These are phyloP conservation scores for Peltaster fructicola DNA, from an alignment of 2,329 filamentous ascomycete species.

Conservation along the genomic window DNA sequence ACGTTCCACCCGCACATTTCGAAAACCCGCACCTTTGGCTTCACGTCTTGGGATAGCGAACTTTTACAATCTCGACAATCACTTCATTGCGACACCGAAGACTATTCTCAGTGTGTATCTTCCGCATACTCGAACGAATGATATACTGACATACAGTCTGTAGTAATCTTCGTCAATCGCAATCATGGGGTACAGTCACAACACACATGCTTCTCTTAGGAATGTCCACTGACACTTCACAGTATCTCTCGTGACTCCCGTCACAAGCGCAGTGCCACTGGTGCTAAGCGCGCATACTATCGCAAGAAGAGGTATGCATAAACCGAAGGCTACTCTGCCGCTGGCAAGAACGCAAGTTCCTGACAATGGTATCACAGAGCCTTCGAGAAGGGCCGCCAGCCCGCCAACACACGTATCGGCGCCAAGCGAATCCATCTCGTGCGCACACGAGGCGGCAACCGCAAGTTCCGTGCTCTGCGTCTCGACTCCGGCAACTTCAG, in stretches of 20 bases:
- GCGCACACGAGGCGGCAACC: conserved; percentile 95
- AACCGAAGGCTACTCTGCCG: conserved; percentile 27
- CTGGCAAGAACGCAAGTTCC: conserved; percentile 6
- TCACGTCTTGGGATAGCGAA: no score
- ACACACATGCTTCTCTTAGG: conserved; percentile 4
- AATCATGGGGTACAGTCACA: conserved; percentile 33
- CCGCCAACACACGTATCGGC: conserved; percentile 98
- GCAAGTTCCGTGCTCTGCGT: conserved; percentile 98
- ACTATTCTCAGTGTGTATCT: no score
- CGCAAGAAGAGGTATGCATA: conserved; percentile 43
- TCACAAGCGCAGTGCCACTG: conserved; percentile 98
- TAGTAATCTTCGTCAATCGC: conserved; percentile 28
- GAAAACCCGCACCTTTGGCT: no score
- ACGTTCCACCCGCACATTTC: no score
- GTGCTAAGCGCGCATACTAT: conserved; percentile 61
- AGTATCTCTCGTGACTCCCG: conserved; percentile 99
- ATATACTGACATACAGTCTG: conserved; percentile 1
- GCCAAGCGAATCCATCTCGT: conserved; percentile 91
- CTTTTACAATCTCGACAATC: no score
- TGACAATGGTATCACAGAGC: conserved; percentile 54
- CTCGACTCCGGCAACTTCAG: conserved; percentile 99
- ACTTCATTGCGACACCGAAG: no score
- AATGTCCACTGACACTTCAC: conserved; percentile 20
- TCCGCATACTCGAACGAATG: no score
- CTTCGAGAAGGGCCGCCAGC: conserved; percentile 99